These are phyloP conservation scores for Alternaria consortialis DNA, from an alignment of 2,329 filamentous ascomycete genomes.

Conservation along the genomic window DNA sequence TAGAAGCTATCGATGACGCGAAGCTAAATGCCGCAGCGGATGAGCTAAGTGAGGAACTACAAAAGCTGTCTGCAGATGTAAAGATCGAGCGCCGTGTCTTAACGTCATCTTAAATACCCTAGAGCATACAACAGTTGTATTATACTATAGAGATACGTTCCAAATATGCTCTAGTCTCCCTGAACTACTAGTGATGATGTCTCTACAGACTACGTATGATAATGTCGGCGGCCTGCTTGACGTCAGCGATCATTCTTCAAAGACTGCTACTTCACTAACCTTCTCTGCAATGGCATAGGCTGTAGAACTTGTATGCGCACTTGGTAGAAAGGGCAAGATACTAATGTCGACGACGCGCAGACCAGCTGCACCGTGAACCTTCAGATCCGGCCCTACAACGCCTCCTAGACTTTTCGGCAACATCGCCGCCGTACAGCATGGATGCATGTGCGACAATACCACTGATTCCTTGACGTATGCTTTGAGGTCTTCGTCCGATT, in stretches of 20 bases:
- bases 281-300: slow-evolving; percentile 18
- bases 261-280: neutral
- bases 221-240: neutral
- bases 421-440: slow-evolving; percentile 19
- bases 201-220: neutral
- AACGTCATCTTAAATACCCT: neutral
- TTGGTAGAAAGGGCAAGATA: slow-evolving; percentile 8
- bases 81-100: neutral
- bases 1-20: slow-evolving; percentile 27
- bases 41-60: slow-evolving; percentile 34
- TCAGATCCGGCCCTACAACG: slow-evolving; percentile 8
- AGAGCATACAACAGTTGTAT: neutral
- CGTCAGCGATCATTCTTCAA: neutral
- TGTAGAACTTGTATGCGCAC: slow-evolving; percentile 9
- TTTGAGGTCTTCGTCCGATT: slow-evolving; percentile 8
- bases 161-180: too few relatives aligned
- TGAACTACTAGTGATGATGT: neutral
- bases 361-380: slow-evolving; percentile 4
- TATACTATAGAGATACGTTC: neutral
- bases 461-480: slow-evolving; percentile 7
- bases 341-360: slow-evolving; percentile 15
- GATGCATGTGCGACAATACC: slow-evolving; percentile 13
- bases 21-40: slow-evolving; percentile 37
- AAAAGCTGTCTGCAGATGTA: slow-evolving; percentile 24
- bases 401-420: neutral